Base-by-base conservation (phyloP, 2,329 filamentous ascomycete genomes). In the Emergomyces orientalis region DNA sequence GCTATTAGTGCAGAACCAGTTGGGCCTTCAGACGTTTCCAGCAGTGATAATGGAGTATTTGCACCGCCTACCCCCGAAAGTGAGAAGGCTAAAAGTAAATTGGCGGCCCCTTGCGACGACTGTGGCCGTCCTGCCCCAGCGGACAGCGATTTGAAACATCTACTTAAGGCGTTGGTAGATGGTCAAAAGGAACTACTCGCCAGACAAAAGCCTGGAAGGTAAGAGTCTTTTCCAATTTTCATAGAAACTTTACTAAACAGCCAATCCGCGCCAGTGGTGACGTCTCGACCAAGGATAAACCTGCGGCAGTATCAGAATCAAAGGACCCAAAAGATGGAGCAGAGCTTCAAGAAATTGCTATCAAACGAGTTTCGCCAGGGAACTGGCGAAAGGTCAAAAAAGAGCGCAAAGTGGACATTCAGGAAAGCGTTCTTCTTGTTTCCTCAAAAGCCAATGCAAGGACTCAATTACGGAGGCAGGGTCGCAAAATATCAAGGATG, bases 361-460 rank as follows among this genome's bases (percentile, higher is more conserved):
- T 58, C 37, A 58, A 41, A 25, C 55, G 55, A 30, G 37, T 58
- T 17, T 43, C 55, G 2, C 55, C 39, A 45, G 55, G 39, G 22
- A 19, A 58, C 9, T 58, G 55, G 55, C 55, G 55, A 30, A 58
- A 30, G 25, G n/a, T 58, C 37, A 58, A 58, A 32, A 43, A 17
- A 11, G 55, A 43, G 17, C n/a, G 37, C 17, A 58, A 58, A 58
- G 25, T 58, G 17, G 37, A 41, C 17, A 13, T 43, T 45, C 22
- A 45, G n/a, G 19, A 58, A 8, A 58, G 25, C 39, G 37, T 58
- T 25, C 55, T 58, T 19, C 55, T 58, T 41, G 55, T 58, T 43
- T 58, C 55, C 7, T 58, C 55, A 22, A 58, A 58, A 58, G 55
- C 55, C 11, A 30, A 43, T 45, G 55, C 37, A 25, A 41, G 55